Percentiles rank a stretch among this genome's conserved stretches.
Evolutionary conservation across 257 asterid species (phyloP).

Genomic region (Agastache rugosa): DNA sequence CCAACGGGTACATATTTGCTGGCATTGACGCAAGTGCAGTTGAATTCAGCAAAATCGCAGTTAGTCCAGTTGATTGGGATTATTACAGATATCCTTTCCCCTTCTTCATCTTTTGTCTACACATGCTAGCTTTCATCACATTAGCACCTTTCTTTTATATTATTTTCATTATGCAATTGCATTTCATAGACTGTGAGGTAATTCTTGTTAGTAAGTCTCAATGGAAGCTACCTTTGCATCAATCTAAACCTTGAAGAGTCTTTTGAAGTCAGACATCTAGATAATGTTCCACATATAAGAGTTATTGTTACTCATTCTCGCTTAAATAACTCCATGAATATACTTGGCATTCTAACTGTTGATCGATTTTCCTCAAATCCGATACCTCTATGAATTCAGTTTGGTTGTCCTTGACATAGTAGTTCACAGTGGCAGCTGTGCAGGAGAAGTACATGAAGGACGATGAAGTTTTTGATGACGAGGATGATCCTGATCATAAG

Average conservation of each 20-base stretch:
- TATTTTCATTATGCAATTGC: background rate
- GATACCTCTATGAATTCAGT: background rate
- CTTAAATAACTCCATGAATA: background rate
- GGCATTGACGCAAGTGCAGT: constrained; percentile 87
- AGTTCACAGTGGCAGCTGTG: constrained; percentile 89
- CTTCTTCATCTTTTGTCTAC: background rate
- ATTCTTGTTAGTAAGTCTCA: background rate
- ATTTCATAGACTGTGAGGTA: background rate
- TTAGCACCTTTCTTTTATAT: background rate
- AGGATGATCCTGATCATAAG: constrained; percentile 39
- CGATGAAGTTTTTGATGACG: constrained; percentile 49
- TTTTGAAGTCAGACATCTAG: background rate
- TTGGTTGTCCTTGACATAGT: constrained; percentile 59
- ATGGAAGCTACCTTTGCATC: background rate
- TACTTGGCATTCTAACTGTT: background rate
- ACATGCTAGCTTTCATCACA: background rate
- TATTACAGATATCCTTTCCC: constrained; percentile 92
- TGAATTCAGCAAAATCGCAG: constrained; percentile 94
- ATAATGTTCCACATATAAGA: background rate
- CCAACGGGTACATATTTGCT: constrained; percentile 88
- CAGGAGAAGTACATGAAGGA: constrained; percentile 98
- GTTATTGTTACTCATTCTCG: background rate
- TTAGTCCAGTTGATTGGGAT: constrained; percentile 88
- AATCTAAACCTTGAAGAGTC: background rate
- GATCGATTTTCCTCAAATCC: background rate